These are phyloP conservation scores for Penicillium capsulatum DNA, from an alignment of 2,329 filamentous ascomycete genomes.

Conservation along the genomic window DNA sequence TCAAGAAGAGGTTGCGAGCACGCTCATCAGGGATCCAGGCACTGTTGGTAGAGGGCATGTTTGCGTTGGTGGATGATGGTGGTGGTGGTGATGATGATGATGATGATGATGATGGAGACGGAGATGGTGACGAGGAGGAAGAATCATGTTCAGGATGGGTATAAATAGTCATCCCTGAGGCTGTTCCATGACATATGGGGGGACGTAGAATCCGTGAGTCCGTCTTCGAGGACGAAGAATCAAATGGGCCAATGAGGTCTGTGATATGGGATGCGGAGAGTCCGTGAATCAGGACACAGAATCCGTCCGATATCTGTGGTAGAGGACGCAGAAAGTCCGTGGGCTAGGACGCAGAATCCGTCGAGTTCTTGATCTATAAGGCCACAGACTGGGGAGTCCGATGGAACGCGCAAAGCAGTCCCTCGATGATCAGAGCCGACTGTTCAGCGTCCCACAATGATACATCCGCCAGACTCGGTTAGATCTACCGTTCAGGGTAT, in stretches of 20 bases:
- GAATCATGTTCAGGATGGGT: slow-evolving; percentile 41
- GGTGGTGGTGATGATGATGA: slow-evolving; percentile 33
- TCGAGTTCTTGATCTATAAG: neutral
- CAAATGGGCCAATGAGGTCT: too few relatives aligned
- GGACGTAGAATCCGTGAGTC: too few relatives aligned
- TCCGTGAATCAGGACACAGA: too few relatives aligned
- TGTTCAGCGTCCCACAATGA: slow-evolving; percentile 49
- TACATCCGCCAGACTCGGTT: slow-evolving; percentile 35
- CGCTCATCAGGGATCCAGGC: slow-evolving; percentile 38
- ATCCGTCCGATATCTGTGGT: too few relatives aligned
- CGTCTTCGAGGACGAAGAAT: too few relatives aligned
- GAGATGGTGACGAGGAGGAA: slow-evolving; percentile 32
- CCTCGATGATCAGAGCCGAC: slow-evolving; percentile 47
- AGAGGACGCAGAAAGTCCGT: too few relatives aligned
- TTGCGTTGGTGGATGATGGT: slow-evolving; percentile 31
- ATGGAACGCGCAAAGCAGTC: slow-evolving; percentile 52
- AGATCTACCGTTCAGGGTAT: slow-evolving; percentile 5
- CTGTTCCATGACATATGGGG: slow-evolving; percentile 34
- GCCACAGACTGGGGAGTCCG: slow-evolving; percentile 44
- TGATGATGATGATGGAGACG: too few relatives aligned
- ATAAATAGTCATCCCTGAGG: slow-evolving; percentile 37
- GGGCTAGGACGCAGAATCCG: neutral
- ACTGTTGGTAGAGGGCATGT: slow-evolving; percentile 28
- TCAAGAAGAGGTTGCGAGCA: slow-evolving; percentile 42
- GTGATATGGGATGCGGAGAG: too few relatives aligned